A percentile compares a stretch with the other conserved stretches of the same genome.
Evolutionary conservation across 1,284 basidiomycete species (phyloP).

Genomic region (Mycena sp.): DNA sequence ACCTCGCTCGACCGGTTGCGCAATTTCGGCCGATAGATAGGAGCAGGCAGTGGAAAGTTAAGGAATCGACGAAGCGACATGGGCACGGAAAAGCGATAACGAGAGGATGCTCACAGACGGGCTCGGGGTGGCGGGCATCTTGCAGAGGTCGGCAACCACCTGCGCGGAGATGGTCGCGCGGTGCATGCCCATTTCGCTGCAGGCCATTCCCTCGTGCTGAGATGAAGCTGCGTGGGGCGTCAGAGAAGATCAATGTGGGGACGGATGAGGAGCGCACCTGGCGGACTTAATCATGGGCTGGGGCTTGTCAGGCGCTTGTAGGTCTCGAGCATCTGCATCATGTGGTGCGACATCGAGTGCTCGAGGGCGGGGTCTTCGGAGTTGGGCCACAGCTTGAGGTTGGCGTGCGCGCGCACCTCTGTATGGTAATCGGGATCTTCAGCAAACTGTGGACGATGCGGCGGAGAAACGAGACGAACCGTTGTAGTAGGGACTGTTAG

Average conservation of each 20-base stretch:
- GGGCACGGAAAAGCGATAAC: no score
- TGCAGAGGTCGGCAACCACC: slow-evolving; percentile 19
- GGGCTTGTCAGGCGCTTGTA: slow-evolving; percentile 26
- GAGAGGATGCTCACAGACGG: slow-evolving; percentile 9
- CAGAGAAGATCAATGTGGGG: background rate
- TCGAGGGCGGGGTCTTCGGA: slow-evolving; percentile 23
- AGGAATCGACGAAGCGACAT: no score
- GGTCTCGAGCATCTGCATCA: slow-evolving; percentile 26
- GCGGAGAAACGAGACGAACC: background rate
- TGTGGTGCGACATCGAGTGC: slow-evolving; percentile 22
- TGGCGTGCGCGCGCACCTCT: slow-evolving; percentile 23
- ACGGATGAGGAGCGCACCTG: background rate
- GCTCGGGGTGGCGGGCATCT: slow-evolving; percentile 15
- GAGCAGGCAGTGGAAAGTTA: no score
- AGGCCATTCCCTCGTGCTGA: slow-evolving; percentile 26
- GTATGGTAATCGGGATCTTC: background rate
- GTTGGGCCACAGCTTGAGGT: slow-evolving; percentile 20
- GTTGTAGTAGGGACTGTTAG: slow-evolving; percentile 29
- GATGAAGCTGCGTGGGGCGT: slow-evolving; percentile 19
- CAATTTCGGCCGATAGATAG: no score
- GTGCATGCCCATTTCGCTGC: slow-evolving; percentile 29
- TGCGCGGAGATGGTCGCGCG: slow-evolving; percentile 19
- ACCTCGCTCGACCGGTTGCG: no score
- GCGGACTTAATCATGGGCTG: slow-evolving; percentile 30
- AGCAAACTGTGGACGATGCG: background rate